A percentile compares a stretch with the other conserved stretches of the same genome.
Evolutionary conservation across 2,329 filamentous ascomycete genomes (phyloP).

Genomic region (Alternaria triticimaculans): DNA sequence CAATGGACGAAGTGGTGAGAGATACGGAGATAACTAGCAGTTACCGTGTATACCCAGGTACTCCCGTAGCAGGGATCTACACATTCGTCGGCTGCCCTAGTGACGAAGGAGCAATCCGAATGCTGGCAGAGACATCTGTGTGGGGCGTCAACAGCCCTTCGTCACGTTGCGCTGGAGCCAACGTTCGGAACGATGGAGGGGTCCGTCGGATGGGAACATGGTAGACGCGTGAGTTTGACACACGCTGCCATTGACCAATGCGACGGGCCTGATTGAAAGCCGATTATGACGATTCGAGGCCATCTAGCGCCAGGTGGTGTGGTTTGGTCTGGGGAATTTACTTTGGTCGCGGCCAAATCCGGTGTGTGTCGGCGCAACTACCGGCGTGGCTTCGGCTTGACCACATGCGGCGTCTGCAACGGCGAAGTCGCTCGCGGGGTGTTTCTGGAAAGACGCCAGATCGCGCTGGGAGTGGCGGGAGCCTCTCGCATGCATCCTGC

Average conservation of each 20-base stretch:
- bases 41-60: conserved; percentile 29
- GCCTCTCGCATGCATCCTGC: background rate
- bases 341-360: conserved; percentile 19
- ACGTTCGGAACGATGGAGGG: conserved; percentile 25
- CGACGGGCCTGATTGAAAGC: conserved; percentile 20
- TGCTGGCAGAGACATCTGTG: conserved; percentile 19
- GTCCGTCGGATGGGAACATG: conserved; percentile 15
- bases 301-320: conserved; percentile 13
- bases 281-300: conserved; percentile 25
- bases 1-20: conserved; percentile 17
- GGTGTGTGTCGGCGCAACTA: conserved; percentile 21
- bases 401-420: conserved; percentile 28
- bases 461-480: background rate
- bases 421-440: conserved; percentile 8
- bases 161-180: conserved; percentile 21
- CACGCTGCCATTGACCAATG: conserved; percentile 33
- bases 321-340: conserved; percentile 20
- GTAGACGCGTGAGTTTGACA: conserved; percentile 19
- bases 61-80: conserved; percentile 20
- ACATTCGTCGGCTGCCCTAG: conserved; percentile 25
- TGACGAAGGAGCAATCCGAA: conserved; percentile 21
- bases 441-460: conserved; percentile 5
- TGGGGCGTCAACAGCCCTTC: conserved; percentile 21
- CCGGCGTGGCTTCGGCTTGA: conserved; percentile 23
- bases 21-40: conserved; percentile 28